Evolutionary conservation across 2,329 filamentous ascomycete species (phyloP), one percentile per base, ranked within the genome.

Genomic region (Tolypocladium endophyticum): DNA sequence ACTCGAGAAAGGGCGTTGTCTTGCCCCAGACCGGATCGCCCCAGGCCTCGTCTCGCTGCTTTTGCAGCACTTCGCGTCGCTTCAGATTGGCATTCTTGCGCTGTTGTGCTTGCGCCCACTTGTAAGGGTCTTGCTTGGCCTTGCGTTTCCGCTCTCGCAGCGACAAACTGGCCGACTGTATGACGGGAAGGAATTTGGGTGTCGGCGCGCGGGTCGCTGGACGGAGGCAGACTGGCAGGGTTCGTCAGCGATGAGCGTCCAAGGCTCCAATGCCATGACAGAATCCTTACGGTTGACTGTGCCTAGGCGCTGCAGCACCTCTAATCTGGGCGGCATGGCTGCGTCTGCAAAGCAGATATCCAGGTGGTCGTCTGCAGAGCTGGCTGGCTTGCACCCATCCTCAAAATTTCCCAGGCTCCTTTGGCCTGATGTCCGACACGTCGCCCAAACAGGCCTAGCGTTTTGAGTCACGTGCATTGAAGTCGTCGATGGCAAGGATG

Each of bases 61-160:
- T 77, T 61, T 84, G 74, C 59, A 97, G 81, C 63, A 86, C 85
- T 63, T 84, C 80, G 68, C 88, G 90, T 57, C 90, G 86, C 69
- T 88, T 83, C 54, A 93, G 72, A 70, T 96, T 96, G 65, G 88
- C 90, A 14, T 88, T 85, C 74, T 93, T 96, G 63, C 90, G 87
- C 71, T 92, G 90, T 68, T 88, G 84, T 38, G 90, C 87, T 74
- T 95, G 90, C 3, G 88, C 88, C 74, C 88, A 84, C 61, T 87
- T 81, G 71, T 95, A 97, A 0, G 92, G 92, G 67, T 97, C 91
- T 70, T 85, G 83, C 71, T 88, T 86, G 61, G 82, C 83, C 63
- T 83, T 80, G 61, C 83, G 81, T 71, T 86, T 86, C 75, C 83
- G 83, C 65, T 89, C 83, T 65, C 84, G 80, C 57, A 76, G 76